A percentile compares a stretch with the other conserved stretches of the same genome.
phyloP scores from a whole-genome alignment of 2,329 filamentous ascomycete genomes.

The Pochonia chlamydosporia region DNA sequence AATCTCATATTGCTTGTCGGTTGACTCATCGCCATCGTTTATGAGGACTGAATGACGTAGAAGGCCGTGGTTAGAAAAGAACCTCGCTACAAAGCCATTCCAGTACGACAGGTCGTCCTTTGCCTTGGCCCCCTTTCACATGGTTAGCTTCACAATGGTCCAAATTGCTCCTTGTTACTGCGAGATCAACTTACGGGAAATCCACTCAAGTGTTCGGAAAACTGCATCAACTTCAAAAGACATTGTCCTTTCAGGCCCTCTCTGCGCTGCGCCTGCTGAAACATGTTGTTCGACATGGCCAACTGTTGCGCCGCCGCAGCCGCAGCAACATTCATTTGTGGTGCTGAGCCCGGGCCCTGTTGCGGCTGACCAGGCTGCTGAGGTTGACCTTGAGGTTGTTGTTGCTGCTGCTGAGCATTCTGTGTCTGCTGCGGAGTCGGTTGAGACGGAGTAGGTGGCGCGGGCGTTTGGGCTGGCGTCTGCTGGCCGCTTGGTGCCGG shows the following conservation, averaged over 20 bases:
- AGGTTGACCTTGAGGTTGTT: constrained; percentile 27
- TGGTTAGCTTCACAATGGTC: constrained; percentile 1
- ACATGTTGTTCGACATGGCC: constrained; percentile 24
- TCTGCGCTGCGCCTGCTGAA: constrained; percentile 44
- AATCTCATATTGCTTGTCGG: constrained; percentile 81
- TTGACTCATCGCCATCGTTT: constrained; percentile 48
- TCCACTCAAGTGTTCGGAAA: constrained; percentile 55
- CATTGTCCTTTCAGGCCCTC: constrained; percentile 51
- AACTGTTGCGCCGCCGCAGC: constrained; percentile 27
- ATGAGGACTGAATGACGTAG: constrained; percentile 67
- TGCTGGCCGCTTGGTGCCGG: constrained; percentile 25
- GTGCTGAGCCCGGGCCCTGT: constrained; percentile 9
- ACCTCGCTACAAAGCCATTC: constrained; percentile 71
- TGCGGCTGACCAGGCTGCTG: constrained; percentile 18
- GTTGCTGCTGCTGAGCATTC: constrained; percentile 28
- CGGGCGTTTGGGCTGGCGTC: constrained; percentile 32
- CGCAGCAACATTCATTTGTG: constrained; percentile 21
- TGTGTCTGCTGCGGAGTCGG: constrained; percentile 16
- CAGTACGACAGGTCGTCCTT: constrained; percentile 70
- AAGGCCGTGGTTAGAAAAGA: constrained; percentile 73
- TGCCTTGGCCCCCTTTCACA: constrained; percentile 46
- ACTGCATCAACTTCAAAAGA: constrained; percentile 54
- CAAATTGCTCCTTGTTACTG: neutral
- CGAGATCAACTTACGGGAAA: constrained; percentile 40
- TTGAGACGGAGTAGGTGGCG: constrained; percentile 20